Evolutionary conservation across 768 basidiomycete genomes (phyloP).

Genomic region (Lentinula raphanica): DNA sequence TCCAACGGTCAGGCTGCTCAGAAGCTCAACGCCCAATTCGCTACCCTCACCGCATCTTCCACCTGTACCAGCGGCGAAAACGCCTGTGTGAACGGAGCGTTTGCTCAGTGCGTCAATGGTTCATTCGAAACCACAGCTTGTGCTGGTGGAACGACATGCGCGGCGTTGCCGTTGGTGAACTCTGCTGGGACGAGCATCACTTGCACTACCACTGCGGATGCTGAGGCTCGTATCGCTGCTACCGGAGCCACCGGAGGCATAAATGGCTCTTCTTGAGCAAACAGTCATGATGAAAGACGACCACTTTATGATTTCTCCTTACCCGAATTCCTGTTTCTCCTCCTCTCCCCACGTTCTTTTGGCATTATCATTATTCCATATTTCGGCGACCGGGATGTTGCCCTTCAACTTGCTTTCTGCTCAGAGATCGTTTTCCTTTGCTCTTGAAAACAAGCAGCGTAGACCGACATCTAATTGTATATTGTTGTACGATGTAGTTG

Average conservation of each 20-base stretch:
- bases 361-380: constrained; percentile 6
- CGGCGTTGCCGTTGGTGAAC: constrained; percentile 41
- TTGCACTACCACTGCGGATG: constrained; percentile 34
- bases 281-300: too few species aligned
- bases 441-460: background rate
- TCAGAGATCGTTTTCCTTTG: background rate
- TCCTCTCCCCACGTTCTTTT: background rate
- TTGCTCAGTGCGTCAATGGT: constrained; percentile 52
- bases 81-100: constrained; percentile 39
- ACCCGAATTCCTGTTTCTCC: background rate
- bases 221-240: constrained; percentile 28
- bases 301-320: background rate
- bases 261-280: constrained; percentile 4
- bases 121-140: constrained; percentile 38
- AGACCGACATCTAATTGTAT: background rate
- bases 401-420: background rate
- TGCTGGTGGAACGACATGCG: constrained; percentile 28
- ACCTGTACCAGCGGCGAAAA: constrained; percentile 42
- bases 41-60: constrained; percentile 37
- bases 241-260: constrained; percentile 30
- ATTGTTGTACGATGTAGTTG: background rate
- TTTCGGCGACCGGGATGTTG: constrained; percentile 2
- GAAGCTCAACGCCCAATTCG: constrained; percentile 47
- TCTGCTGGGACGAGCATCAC: constrained; percentile 37
- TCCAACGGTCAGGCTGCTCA: constrained; percentile 49